These are phyloP conservation scores for Apium graveolens DNA, from an alignment of 129 eudicot genomes.

Conservation along the genomic window DNA sequence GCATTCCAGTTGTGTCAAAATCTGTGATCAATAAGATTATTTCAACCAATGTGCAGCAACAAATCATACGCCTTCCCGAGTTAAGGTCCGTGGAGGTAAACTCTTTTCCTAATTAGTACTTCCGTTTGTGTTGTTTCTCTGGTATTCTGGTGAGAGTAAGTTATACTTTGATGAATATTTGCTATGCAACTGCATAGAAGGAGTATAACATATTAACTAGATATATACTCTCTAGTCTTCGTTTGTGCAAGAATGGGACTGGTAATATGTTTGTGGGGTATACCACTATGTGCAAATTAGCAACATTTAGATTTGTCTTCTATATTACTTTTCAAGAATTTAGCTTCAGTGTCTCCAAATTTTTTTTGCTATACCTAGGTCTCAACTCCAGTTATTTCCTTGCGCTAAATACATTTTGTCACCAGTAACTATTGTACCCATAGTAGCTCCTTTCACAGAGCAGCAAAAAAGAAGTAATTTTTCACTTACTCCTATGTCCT, in stretches of 20 bases:
- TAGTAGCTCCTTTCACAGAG: not conserved
- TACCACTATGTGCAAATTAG: not conserved
- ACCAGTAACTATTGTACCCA: not conserved
- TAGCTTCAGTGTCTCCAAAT: not conserved
- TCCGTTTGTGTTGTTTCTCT: not conserved
- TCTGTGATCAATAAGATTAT: slow-evolving; percentile 20
- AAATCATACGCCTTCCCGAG: slow-evolving; percentile 36
- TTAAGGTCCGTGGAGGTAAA: slow-evolving; percentile 52
- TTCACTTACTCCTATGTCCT: not conserved
- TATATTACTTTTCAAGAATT: not conserved
- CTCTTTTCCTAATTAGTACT: not conserved
- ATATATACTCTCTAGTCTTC: not conserved
- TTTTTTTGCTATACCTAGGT: not conserved
- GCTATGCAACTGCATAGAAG: not conserved
- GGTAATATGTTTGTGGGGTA: not conserved
- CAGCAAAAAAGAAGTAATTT: not conserved
- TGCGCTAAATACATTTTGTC: not conserved
- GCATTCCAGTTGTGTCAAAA: slow-evolving; percentile 37
- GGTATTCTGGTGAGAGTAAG: not conserved
- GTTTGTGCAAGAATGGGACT: not conserved
- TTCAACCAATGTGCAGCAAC: slow-evolving; percentile 20
- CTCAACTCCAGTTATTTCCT: not conserved
- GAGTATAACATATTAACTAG: not conserved
- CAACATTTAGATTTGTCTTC: not conserved
- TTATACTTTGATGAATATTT: not conserved